Conservation (phyloP, 129 eudicot species). For the Solidago caesia region DNA sequence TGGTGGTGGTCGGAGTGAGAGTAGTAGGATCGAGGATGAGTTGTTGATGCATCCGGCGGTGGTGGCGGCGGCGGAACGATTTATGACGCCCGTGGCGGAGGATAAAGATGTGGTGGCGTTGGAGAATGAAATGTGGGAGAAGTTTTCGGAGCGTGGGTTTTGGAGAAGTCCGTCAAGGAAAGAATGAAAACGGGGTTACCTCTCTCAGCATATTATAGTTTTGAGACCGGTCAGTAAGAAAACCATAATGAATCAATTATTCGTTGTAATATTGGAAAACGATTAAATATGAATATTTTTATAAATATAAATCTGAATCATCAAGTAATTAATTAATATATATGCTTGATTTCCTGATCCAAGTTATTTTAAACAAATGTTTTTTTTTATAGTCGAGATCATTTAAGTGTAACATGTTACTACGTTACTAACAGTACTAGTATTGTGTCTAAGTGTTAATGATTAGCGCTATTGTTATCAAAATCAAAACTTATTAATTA, state of each 20-base stretch:
- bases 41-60: slow-evolving; percentile 40
- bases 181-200: slow-evolving; percentile 4
- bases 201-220: neutral
- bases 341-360: too few species aligned
- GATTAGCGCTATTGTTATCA: too few species aligned
- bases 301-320: too few species aligned
- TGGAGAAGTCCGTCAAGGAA: slow-evolving; percentile 56
- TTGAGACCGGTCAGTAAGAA: slow-evolving; percentile 1
- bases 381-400: too few species aligned
- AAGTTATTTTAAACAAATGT: too few species aligned
- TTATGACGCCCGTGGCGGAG: slow-evolving; percentile 16
- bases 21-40: slow-evolving; percentile 4
- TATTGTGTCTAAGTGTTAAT: too few species aligned
- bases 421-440: too few species aligned
- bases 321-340: too few species aligned
- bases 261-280: slow-evolving; percentile 4
- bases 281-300: neutral
- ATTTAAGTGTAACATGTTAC: too few species aligned
- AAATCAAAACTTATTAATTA: too few species aligned
- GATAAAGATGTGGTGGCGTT: slow-evolving; percentile 52
- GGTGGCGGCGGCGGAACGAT: slow-evolving; percentile 33
- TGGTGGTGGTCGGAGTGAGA: neutral
- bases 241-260: neutral
- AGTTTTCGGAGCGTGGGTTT: slow-evolving; percentile 61
- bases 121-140: slow-evolving; percentile 85